Conservation (phyloP, 192 early-diverging fungal genomes). For the Kickxella alabastrina region DNA sequence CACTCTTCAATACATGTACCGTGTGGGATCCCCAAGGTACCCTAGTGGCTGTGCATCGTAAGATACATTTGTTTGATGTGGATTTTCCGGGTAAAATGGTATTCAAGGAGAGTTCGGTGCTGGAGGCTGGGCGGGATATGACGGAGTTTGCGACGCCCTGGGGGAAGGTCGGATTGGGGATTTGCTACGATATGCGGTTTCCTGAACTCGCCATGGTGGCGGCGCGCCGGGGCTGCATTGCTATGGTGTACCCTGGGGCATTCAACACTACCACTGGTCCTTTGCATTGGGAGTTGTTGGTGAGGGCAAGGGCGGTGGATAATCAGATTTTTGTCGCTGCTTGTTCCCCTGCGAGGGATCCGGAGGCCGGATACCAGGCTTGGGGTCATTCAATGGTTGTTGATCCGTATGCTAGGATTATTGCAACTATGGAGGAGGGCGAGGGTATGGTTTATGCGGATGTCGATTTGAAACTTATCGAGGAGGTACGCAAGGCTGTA, state of each 20-base stretch:
- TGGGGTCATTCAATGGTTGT: constrained; percentile 94
- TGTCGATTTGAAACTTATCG: constrained; percentile 58
- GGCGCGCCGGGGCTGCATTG: constrained; percentile 75
- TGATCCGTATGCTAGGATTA: constrained; percentile 71
- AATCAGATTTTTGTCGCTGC: constrained; percentile 90
- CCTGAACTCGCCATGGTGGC: constrained; percentile 96
- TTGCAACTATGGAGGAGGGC: constrained; percentile 70
- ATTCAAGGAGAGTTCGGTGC: constrained; percentile 85
- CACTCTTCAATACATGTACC: constrained; percentile 82
- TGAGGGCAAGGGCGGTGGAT: constrained; percentile 82
- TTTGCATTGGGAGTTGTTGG: constrained; percentile 89
- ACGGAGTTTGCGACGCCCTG: constrained; percentile 78
- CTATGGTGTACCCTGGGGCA: constrained; percentile 96
- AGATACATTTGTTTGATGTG: constrained; percentile 96
- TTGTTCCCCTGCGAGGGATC: constrained; percentile 94
- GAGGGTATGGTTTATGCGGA: constrained; percentile 82
- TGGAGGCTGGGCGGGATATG: constrained; percentile 69
- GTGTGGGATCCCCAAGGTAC: constrained; percentile 66
- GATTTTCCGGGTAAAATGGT: constrained; percentile 88
- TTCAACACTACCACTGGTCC: constrained; percentile 97
- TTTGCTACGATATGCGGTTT: constrained; percentile 97
- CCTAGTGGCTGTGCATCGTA: constrained; percentile 65
- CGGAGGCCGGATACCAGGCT: constrained; percentile 70
- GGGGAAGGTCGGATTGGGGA: constrained; percentile 86
- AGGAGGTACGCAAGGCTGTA: constrained; percentile 64